Conservation (phyloP, 768 basidiomycete species). For the Brasilioporus rufonigricans region DNA sequence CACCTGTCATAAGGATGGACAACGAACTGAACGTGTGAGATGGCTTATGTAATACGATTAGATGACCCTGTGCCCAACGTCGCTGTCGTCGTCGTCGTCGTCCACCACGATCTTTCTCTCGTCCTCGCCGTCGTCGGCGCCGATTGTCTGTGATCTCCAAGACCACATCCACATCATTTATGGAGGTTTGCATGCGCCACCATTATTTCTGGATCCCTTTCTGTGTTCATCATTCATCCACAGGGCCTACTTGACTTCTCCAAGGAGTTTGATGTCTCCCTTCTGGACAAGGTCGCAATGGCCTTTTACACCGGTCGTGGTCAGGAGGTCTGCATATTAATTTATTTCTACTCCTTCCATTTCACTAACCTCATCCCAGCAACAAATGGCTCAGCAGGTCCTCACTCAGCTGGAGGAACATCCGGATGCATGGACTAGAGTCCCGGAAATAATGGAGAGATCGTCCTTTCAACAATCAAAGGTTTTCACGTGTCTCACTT, state of each 20-base stretch:
- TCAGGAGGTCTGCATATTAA: constrained; percentile 59
- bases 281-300: constrained; percentile 93
- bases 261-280: constrained; percentile 86
- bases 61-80: constrained; percentile 38
- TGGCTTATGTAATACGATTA: constrained; percentile 35
- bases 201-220: not conserved
- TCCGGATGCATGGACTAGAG: constrained; percentile 95
- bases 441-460: constrained; percentile 88
- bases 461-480: constrained; percentile 86
- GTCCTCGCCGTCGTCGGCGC: constrained; percentile 11
- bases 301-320: constrained; percentile 87
- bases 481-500: constrained; percentile 36
- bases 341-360: constrained; percentile 4
- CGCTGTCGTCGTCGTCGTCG: constrained; percentile 20
- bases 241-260: constrained; percentile 92
- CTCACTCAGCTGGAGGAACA: constrained; percentile 96
- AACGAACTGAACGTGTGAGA: constrained; percentile 24
- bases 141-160: constrained; percentile 2
- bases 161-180: constrained; percentile 21
- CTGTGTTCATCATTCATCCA: constrained; percentile 5
- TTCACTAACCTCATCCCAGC: constrained; percentile 46
- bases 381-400: constrained; percentile 91
- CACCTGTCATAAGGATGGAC: not conserved
- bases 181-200: constrained; percentile 35
- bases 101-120: constrained; percentile 7